Evolutionary conservation across 176 grass and related monocot genomes (phyloP).

Genomic region (Rhynchospora tenuis): DNA sequence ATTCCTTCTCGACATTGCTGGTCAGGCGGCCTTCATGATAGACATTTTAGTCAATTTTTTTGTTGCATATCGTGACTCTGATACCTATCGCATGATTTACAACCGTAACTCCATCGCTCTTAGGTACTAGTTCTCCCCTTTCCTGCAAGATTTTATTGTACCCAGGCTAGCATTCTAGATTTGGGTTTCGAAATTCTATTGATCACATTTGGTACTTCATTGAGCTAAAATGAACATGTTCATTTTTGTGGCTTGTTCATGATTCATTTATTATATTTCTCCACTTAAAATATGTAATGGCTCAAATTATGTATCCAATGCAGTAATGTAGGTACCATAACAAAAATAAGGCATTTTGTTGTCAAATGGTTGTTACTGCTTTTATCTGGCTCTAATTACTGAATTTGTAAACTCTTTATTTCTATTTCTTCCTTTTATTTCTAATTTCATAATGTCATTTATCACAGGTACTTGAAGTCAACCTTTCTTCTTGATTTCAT

Average conservation of each 20-base stretch:
- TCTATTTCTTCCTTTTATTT: not conserved
- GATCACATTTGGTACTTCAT: too few relatives aligned
- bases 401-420: not conserved
- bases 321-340: too few relatives aligned
- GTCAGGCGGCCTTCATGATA: conserved; percentile 64
- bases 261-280: too few relatives aligned
- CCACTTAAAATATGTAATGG: too few relatives aligned
- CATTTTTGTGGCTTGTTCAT: too few relatives aligned
- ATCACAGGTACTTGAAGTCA: conserved; percentile 49
- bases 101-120: conserved; percentile 51
- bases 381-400: too few relatives aligned
- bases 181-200: not conserved
- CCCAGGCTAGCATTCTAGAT: not conserved
- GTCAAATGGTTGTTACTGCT: too few relatives aligned
- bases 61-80: conserved; percentile 68
- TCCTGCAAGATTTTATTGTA: not conserved
- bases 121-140: conserved; percentile 27
- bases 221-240: too few relatives aligned
- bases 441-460: too few relatives aligned
- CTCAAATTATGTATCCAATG: too few relatives aligned
- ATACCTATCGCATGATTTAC: conserved; percentile 62
- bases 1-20: conserved; percentile 73
- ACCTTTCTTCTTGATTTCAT: conserved; percentile 71
- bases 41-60: conserved; percentile 73
- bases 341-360: too few relatives aligned